These are phyloP conservation scores for Botrytis deweyae DNA, from an alignment of 2,329 filamentous ascomycete genomes.

Conservation along the genomic window DNA sequence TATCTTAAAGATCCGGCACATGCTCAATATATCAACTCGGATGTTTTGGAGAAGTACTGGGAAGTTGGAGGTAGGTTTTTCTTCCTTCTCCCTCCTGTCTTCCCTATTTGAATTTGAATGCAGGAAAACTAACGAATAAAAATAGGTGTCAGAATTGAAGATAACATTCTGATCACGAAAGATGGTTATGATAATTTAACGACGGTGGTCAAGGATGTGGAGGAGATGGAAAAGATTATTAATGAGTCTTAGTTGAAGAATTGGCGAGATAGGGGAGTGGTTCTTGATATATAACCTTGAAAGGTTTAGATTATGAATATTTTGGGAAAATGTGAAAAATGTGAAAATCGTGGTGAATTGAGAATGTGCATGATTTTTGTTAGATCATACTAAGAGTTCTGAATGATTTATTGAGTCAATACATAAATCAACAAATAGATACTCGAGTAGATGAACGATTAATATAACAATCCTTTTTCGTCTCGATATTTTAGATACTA, in stretches of 20 bases:
- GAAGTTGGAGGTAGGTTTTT: constrained; percentile 58
- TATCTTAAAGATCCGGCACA: constrained; percentile 72
- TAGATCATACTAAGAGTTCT: neutral
- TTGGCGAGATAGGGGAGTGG: neutral
- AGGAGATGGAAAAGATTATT: constrained; percentile 52
- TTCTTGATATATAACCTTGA: neutral
- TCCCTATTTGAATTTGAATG: neutral
- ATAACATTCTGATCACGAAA: constrained; percentile 71
- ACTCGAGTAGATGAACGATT: neutral
- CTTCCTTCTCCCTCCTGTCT: neutral
- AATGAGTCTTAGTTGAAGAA: constrained; percentile 24
- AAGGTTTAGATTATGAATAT: neutral
- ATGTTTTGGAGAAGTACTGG: constrained; percentile 77
- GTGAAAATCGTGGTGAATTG: neutral
- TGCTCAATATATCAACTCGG: constrained; percentile 71
- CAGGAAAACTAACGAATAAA: neutral
- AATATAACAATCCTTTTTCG: neutral
- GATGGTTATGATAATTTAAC: constrained; percentile 72
- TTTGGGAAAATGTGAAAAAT: neutral
- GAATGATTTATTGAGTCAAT: neutral
- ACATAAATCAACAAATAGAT: neutral
- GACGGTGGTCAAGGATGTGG: constrained; percentile 66
- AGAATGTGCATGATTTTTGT: neutral
- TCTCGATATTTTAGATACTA: neutral
- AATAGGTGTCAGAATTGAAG: constrained; percentile 59